Base-by-base conservation (phyloP, 2,329 filamentous ascomycete species). In the Lanzia echinophila region DNA sequence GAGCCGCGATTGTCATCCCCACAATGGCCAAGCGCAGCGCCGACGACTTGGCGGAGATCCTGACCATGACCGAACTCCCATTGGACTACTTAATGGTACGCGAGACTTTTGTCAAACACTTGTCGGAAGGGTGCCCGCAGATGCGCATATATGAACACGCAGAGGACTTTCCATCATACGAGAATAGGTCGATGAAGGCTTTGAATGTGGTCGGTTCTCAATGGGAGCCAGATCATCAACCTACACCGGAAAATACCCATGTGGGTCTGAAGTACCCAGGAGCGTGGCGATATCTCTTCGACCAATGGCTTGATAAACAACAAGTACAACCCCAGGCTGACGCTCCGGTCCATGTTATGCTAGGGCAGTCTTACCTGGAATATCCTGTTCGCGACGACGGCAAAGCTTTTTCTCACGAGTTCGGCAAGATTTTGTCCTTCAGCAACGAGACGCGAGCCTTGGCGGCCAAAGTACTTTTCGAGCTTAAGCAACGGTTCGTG, bases 1-100 rank as follows among this genome's bases (percentile, higher is more conserved):
- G 75, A 24, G 74, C 75, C 3, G 71, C 73, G 0, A 58, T 77
- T 1, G 69, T 74, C 6, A 65, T 78, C 54, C 75, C 75, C 1
- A 69, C 61, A 50, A 76, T 78, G 49, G 70, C 72, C 47, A 70
- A 70, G n/a, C 69, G 75, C 19, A 72, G 70, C 22, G 68, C 71
- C 13, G 62, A 66, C 11, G 67, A 74, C 46, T 66, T 77, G 1
- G 65, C 70, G n/a, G 67, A 73, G 33, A 63, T 77, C 11, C 74
- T 73, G 62, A 70, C 69, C 0, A 60, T 68, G 2, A 67, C 69
- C 38, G 66, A 69, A 34, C 24, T 28, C 8, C 70, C 69, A 0
- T 73, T 78, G 51, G 60, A 64, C 44, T 77, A 76, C 60, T 76
- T 77, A 62, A 77, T 78, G 47, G 73, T 77, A 59, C 70, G 72